Evolutionary conservation across 345 rosid species (phyloP).

Genomic region (Arabidopsis suecica): DNA sequence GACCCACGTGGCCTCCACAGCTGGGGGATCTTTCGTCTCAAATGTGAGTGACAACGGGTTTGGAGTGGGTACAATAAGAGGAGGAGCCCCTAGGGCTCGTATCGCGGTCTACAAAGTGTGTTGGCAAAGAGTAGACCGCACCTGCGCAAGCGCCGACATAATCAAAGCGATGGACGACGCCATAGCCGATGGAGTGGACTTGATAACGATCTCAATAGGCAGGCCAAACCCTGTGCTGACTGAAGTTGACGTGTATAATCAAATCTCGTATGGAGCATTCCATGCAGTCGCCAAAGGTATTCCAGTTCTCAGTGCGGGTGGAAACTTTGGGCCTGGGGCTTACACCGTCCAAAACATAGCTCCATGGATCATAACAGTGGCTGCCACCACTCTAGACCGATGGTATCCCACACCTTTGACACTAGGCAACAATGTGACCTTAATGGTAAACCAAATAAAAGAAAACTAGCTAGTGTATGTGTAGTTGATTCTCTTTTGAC

Average conservation of each 20-base stretch:
- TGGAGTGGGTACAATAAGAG: slow-evolving; percentile 53
- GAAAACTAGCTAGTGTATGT: neutral
- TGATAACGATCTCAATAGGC: slow-evolving; percentile 42
- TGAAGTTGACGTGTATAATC: slow-evolving; percentile 42
- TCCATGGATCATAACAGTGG: slow-evolving; percentile 65
- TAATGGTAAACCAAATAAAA: slow-evolving; percentile 27
- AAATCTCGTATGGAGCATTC: slow-evolving; percentile 55
- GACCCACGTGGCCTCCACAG: slow-evolving; percentile 60
- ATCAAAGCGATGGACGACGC: slow-evolving; percentile 62
- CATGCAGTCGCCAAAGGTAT: slow-evolving; percentile 58
- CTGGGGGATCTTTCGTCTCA: slow-evolving; percentile 51
- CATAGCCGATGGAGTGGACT: slow-evolving; percentile 49
- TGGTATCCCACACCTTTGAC: slow-evolving; percentile 48
- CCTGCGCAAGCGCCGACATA: slow-evolving; percentile 48
- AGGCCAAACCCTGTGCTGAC: slow-evolving; percentile 36
- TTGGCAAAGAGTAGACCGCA: slow-evolving; percentile 32
- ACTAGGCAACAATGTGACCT: slow-evolving; percentile 50
- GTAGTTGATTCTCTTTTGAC: neutral
- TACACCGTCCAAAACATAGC: slow-evolving; percentile 51
- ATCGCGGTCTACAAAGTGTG: slow-evolving; percentile 61
- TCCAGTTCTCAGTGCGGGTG: slow-evolving; percentile 50
- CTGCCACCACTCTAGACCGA: slow-evolving; percentile 57
- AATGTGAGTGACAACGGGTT: slow-evolving; percentile 48
- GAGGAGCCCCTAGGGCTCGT: slow-evolving; percentile 60
- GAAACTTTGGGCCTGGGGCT: slow-evolving; percentile 50